Conservation (phyloP, 768 basidiomycete genomes). For the Russula virescens region DNA sequence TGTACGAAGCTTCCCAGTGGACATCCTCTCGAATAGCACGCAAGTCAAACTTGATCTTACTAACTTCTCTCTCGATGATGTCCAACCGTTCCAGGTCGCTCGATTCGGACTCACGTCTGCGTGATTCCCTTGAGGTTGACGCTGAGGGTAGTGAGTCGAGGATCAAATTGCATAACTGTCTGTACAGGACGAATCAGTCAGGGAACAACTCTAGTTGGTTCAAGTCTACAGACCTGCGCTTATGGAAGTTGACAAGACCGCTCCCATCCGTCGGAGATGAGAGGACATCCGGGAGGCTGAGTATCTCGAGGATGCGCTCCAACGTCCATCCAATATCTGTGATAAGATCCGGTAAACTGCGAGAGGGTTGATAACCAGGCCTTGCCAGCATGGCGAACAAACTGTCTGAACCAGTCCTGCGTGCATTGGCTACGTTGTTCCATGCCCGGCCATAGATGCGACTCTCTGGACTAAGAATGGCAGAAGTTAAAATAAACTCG, state of each 20-base stretch:
- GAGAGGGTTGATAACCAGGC: conserved; percentile 37
- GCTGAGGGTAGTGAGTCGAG: conserved; percentile 44
- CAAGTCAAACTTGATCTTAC: conserved; percentile 57
- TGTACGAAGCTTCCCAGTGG: conserved; percentile 51
- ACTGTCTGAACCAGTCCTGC: conserved; percentile 59
- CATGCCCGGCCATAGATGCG: conserved; percentile 74
- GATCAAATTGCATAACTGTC: conserved; percentile 64
- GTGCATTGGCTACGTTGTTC: conserved; percentile 61
- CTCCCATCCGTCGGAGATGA: conserved; percentile 49
- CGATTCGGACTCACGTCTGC: conserved; percentile 53
- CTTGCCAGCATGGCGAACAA: conserved; percentile 50
- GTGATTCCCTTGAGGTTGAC: conserved; percentile 39
- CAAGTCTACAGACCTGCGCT: conserved; percentile 53
- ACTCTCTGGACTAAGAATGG: conserved; percentile 71
- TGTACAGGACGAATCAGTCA: conserved; percentile 31
- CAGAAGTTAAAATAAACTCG: conserved; percentile 70
- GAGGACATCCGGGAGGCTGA: conserved; percentile 66
- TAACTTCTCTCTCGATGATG: conserved; percentile 66
- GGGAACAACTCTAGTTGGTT: neutral
- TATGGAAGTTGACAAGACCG: conserved; percentile 72
- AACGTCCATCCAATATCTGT: conserved; percentile 80
- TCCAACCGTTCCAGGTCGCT: conserved; percentile 72
- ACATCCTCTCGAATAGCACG: conserved; percentile 74
- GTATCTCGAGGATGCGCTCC: conserved; percentile 74
- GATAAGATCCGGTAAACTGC: conserved; percentile 46